These are phyloP conservation scores for Torrubiellomyces zombiae DNA, from an alignment of 2,329 filamentous ascomycete genomes.

Conservation along the genomic window DNA sequence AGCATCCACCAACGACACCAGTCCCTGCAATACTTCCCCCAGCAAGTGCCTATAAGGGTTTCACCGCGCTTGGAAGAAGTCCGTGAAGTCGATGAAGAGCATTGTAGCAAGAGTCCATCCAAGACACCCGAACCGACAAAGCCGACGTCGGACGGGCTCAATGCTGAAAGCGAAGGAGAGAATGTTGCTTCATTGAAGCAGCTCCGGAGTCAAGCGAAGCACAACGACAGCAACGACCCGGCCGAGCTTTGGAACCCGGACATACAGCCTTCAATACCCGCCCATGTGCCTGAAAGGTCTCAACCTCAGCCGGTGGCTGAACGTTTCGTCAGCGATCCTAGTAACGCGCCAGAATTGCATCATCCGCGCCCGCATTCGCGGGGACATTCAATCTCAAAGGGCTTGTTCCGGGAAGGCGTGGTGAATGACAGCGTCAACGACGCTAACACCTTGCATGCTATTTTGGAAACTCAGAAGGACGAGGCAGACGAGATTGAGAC, in stretches of 20 bases:
- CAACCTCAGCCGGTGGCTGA: constrained; percentile 31
- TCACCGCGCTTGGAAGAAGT: constrained; percentile 54
- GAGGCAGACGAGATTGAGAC: constrained; percentile 54
- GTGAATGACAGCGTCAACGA: constrained; percentile 22
- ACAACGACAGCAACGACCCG: constrained; percentile 54
- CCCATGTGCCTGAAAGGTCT: constrained; percentile 27
- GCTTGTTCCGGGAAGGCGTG: constrained; percentile 42
- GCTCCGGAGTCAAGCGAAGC: constrained; percentile 61
- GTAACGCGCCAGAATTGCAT: constrained; percentile 43
- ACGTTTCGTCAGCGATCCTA: constrained; percentile 35
- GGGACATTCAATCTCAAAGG: constrained; percentile 54
- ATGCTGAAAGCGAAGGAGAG: constrained; percentile 71
- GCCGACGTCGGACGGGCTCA: constrained; percentile 50
- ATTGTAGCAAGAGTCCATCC: constrained; percentile 30
- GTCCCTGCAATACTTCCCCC: constrained; percentile 40
- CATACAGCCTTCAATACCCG: constrained; percentile 9
- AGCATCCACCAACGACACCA: constrained; percentile 39
- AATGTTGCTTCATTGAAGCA: constrained; percentile 75
- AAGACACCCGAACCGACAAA: constrained; percentile 34
- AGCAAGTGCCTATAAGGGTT: constrained; percentile 34
- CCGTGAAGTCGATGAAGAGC: constrained; percentile 56
- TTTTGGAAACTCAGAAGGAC: constrained; percentile 23
- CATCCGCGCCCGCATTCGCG: constrained; percentile 60
- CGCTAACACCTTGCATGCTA: constrained; percentile 22
- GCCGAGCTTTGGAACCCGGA: too few relatives aligned